phyloP scores from a whole-genome alignment of 805 yeast genomes.

The Kodamaea laetipori region DNA sequence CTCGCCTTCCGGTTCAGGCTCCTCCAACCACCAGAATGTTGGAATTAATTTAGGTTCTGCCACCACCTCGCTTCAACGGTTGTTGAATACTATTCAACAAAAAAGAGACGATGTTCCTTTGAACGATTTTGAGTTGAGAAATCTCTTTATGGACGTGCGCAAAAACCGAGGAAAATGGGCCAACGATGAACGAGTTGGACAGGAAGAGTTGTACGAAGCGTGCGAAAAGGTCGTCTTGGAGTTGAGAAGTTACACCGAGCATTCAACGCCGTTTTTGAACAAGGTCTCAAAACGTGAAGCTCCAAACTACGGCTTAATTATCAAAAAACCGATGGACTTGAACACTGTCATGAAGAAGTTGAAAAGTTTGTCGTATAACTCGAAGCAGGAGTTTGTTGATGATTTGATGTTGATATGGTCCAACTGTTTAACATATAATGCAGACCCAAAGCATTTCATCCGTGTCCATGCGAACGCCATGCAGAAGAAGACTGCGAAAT shows the following conservation, averaged over 20 bases:
- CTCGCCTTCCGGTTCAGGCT: slow-evolving; percentile 23
- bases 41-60: slow-evolving; percentile 40
- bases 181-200: slow-evolving; percentile 91
- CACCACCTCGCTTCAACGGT: slow-evolving; percentile 62
- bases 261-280: slow-evolving; percentile 92
- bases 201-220: slow-evolving; percentile 95
- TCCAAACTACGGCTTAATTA: slow-evolving; percentile 89
- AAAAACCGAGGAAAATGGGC: slow-evolving; percentile 98
- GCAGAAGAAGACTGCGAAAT: slow-evolving; percentile 81
- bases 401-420: slow-evolving; percentile 95
- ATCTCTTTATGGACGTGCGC: slow-evolving; percentile 86
- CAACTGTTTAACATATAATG: slow-evolving; percentile 88
- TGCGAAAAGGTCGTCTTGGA: slow-evolving; percentile 94
- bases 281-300: slow-evolving; percentile 98
- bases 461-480: slow-evolving; percentile 93
- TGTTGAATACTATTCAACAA: slow-evolving; percentile 74
- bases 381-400: slow-evolving; percentile 89
- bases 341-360: slow-evolving; percentile 91
- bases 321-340: slow-evolving; percentile 94
- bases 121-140: slow-evolving; percentile 80
- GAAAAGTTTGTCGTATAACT: slow-evolving; percentile 76
- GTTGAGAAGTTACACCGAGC: slow-evolving; percentile 89
- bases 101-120: slow-evolving; percentile 74
- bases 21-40: slow-evolving; percentile 34
- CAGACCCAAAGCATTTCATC: slow-evolving; percentile 90